Conservation (phyloP, 2,329 filamentous ascomycete species). For the Pestalotiopsis sp. region DNA sequence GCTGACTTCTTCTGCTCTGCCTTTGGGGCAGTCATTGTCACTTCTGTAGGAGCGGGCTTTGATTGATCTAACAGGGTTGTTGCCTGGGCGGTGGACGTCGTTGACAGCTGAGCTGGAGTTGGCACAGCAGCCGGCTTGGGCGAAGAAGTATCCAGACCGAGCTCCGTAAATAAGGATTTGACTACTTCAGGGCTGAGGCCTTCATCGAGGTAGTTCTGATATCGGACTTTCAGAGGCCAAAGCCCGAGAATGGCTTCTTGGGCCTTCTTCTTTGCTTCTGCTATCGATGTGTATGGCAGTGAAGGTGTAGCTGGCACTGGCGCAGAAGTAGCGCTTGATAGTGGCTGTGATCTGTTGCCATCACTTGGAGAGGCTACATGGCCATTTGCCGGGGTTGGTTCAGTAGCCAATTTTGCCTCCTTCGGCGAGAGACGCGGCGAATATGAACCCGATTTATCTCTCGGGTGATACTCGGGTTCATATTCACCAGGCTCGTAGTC, state of each 20-base stretch:
- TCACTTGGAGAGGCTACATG: not conserved
- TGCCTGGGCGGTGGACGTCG: slow-evolving; percentile 10
- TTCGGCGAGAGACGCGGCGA: slow-evolving; percentile 54
- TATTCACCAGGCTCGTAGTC: slow-evolving; percentile 28
- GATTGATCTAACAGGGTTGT: not conserved
- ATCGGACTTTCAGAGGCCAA: slow-evolving; percentile 69
- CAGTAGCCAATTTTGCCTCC: slow-evolving; percentile 40
- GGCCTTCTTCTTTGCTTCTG: slow-evolving; percentile 59
- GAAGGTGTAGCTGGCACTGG: not conserved
- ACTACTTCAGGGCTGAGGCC: slow-evolving; percentile 69
- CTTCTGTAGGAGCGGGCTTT: not conserved
- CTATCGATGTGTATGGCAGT: slow-evolving; percentile 30
- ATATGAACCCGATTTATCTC: slow-evolving; percentile 55
- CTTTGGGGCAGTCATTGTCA: slow-evolving; percentile 16
- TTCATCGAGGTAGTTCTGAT: slow-evolving; percentile 72
- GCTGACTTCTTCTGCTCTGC: slow-evolving; percentile 30
- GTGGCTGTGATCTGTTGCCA: not conserved
- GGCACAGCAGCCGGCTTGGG: slow-evolving; percentile 21
- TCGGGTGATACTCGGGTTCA: slow-evolving; percentile 31
- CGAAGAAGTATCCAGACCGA: slow-evolving; percentile 58
- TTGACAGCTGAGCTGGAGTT: slow-evolving; percentile 9
- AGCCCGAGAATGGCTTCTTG: slow-evolving; percentile 69
- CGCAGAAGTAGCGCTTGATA: not conserved
- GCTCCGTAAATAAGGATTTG: slow-evolving; percentile 66
- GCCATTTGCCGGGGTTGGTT: not conserved